These are phyloP conservation scores for Exophiala viscosa DNA, from an alignment of 2,329 filamentous ascomycete species.

Conservation along the genomic window DNA sequence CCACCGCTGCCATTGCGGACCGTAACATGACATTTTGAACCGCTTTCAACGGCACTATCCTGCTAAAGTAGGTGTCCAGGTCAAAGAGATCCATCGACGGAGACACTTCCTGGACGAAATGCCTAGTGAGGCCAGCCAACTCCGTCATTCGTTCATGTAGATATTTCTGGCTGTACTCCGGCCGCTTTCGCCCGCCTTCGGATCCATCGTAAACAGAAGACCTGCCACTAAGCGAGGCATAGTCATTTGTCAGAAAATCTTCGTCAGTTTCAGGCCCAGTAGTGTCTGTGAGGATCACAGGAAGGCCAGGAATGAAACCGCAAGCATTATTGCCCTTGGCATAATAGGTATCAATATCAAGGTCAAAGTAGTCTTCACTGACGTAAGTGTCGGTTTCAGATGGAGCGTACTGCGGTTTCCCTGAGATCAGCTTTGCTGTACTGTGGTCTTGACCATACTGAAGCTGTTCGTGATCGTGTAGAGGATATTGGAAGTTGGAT, in stretches of 20 bases:
- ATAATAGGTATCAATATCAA: slow-evolving; percentile 27
- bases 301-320: slow-evolving; percentile 26
- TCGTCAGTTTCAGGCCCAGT: slow-evolving; percentile 24
- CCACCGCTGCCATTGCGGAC: slow-evolving; percentile 37
- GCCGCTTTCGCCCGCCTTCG: slow-evolving; percentile 17
- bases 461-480: slow-evolving; percentile 6
- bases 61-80: slow-evolving; percentile 37
- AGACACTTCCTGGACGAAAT: slow-evolving; percentile 36
- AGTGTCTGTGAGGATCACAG: slow-evolving; percentile 24
- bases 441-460: slow-evolving; percentile 17
- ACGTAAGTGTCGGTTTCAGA: slow-evolving; percentile 22
- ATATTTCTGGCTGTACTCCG: slow-evolving; percentile 25
- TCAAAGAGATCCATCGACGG: slow-evolving; percentile 42
- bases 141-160: slow-evolving; percentile 29
- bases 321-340: slow-evolving; percentile 28
- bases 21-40: slow-evolving; percentile 35
- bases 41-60: slow-evolving; percentile 37
- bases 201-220: slow-evolving; percentile 20
- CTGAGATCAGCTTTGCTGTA: slow-evolving; percentile 21
- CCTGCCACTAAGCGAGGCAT: slow-evolving; percentile 21
- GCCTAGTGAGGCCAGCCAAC: slow-evolving; percentile 36
- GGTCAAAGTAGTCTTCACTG: slow-evolving; percentile 27
- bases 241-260: slow-evolving; percentile 22
- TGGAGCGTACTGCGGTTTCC: slow-evolving; percentile 20
- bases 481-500: slow-evolving; percentile 7